Base-by-base conservation (phyloP, 2,329 filamentous ascomycete species). In the Diaporthe longicolla region DNA sequence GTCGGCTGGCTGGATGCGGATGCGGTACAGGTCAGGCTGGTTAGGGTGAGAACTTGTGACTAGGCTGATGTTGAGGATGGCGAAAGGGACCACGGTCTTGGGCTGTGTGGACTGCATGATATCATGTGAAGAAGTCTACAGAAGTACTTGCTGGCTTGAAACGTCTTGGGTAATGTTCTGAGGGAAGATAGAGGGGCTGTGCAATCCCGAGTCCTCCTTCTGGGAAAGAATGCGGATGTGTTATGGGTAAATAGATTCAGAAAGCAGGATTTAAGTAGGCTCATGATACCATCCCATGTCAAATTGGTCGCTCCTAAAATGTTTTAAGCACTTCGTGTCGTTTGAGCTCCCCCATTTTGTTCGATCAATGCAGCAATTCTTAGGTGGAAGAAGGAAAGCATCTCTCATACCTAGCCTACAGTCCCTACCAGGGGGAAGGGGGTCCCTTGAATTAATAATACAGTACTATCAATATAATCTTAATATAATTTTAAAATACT, bases 101-200 rank as follows among this genome's bases (percentile, higher is more conserved):
- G 59, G 32, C 10, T 63, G 59, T 15, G 40, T 48, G 26, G 37
- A 63, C 58, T 63, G 40, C 58, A 63, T 45, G 7, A 7, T 63
- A 26, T 5, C 24, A 29, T 5, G 24, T 29, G n/a, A 45, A 9
- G 2, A 6, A 1, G 13, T 9, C 1, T 8, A 59, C 13, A 59
- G 35, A 8, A 4, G 21, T 4, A 21, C 5, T 8, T 61, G 11
- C 8, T 21, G 21, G 8, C 24, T 29, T 26, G 37, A 17, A 17
- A 21, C 19, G 37, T 15, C 1, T 24, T 45, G 15, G 15, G 29
- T 11, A 13, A 45, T 24, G 21, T 4, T 11, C 8, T 1, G n/a
- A 21, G n/a, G 26, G 35, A 43, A 26, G 19, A 17, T 61, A 19
- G 2, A 43, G n/a, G 32, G 0, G 15, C 10, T 61, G n/a, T 26